Conservation (phyloP, 169 alveolate species). For the Perkinsus olseni region DNA sequence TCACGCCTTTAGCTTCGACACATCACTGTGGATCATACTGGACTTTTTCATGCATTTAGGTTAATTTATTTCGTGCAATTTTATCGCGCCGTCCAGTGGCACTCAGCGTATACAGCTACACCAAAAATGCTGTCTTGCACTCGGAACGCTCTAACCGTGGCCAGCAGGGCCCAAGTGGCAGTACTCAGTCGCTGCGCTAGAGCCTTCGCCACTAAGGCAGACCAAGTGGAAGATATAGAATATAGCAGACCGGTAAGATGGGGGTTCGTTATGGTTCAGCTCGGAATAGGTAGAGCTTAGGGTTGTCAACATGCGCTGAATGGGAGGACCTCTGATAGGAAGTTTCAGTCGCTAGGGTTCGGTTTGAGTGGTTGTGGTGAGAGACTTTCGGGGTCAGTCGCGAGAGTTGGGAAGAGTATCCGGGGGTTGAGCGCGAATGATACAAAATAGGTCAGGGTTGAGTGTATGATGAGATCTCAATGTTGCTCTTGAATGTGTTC, state of each 20-base stretch:
- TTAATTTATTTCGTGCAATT: background rate
- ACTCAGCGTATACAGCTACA: background rate
- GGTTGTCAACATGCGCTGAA: background rate
- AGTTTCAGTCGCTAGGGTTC: background rate
- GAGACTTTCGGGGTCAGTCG: no score
- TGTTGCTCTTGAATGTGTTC: background rate
- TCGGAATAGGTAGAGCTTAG: background rate
- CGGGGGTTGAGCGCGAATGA: no score
- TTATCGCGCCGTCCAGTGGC: background rate
- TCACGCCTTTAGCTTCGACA: background rate
- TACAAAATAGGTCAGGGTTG: background rate
- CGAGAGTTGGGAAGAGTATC: no score
- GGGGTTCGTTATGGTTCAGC: background rate
- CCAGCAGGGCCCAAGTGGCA: background rate
- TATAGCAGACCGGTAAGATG: background rate
- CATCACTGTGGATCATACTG: background rate
- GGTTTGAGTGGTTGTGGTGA: no score
- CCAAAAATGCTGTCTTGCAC: background rate
- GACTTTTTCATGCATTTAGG: background rate
- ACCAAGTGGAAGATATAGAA: background rate
- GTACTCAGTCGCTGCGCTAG: background rate
- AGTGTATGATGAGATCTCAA: no score
- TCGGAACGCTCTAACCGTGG: background rate
- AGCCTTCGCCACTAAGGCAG: background rate
- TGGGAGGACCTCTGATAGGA: no score